These are phyloP conservation scores for Elasticomyces elasticus DNA, from an alignment of 495 filamentous ascomycete species.

Conservation along the genomic window DNA sequence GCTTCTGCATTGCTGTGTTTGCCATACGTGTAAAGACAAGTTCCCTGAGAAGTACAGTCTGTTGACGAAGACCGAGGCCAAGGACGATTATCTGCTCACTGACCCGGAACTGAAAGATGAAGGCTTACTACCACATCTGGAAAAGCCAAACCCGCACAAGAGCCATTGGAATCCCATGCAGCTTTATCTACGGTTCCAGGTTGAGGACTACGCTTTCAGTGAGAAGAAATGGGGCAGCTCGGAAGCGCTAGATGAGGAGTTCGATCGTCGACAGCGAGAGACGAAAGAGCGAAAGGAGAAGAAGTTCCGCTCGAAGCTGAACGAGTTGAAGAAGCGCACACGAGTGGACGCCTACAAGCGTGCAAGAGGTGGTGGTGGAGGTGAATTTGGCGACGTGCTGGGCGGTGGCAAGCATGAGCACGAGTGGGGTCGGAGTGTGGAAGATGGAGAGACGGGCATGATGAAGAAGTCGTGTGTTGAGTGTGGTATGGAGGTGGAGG, in stretches of 20 bases:
- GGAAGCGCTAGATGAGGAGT: constrained; percentile 82
- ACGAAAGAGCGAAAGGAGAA: constrained; percentile 83
- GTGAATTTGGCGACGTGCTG: constrained; percentile 66
- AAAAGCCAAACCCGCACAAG: constrained; percentile 89
- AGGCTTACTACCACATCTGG: constrained; percentile 76
- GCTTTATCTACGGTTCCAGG: constrained; percentile 86
- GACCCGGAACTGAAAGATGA: constrained; percentile 82
- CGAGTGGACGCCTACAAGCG: constrained; percentile 81
- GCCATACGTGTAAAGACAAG: constrained; percentile 73
- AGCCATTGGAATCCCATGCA: constrained; percentile 97
- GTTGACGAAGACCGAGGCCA: constrained; percentile 90
- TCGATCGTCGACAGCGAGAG: constrained; percentile 64
- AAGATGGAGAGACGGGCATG: constrained; percentile 67
- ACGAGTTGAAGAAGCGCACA: constrained; percentile 87
- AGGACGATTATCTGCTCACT: constrained; percentile 89
- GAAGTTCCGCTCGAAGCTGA: constrained; percentile 80
- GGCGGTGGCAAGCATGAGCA: constrained; percentile 69
- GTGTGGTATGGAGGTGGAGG: constrained; percentile 96
- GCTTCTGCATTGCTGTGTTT: constrained; percentile 59
- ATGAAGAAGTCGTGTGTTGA: constrained; percentile 74
- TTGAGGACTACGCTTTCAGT: constrained; percentile 82
- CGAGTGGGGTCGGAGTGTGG: constrained; percentile 76
- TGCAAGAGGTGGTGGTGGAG: constrained; percentile 44
- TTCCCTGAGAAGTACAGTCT: constrained; percentile 84
- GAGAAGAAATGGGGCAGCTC: constrained; percentile 76